Percentiles rank a stretch among this genome's conserved stretches.
Conservation (phyloP, 2,329 filamentous ascomycete species). For the Fusarium pseudograminearum region DNA sequence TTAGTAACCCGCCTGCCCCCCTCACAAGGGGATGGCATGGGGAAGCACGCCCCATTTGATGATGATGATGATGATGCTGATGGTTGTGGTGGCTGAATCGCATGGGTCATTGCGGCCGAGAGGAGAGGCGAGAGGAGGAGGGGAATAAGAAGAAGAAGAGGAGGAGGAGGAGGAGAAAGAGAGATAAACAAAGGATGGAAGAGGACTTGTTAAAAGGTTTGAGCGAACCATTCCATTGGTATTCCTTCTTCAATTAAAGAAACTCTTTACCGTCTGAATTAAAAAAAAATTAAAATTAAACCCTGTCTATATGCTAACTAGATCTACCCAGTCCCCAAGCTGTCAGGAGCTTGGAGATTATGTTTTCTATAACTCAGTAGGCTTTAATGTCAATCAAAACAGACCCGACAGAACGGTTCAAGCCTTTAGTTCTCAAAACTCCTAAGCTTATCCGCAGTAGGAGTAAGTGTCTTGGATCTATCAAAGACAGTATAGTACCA, state of each 20-base stretch:
- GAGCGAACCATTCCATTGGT: background rate
- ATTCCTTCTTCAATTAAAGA: background rate
- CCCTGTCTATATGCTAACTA: background rate
- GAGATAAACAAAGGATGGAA: background rate
- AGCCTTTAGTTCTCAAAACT: too few species aligned
- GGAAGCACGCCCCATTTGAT: constrained; percentile 1
- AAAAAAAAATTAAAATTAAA: background rate
- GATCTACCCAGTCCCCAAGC: constrained; percentile 2
- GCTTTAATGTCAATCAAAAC: too few species aligned
- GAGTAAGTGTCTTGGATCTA: too few species aligned
- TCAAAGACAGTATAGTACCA: too few species aligned
- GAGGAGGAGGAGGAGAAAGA: too few species aligned
- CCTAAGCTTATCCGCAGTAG: too few species aligned
- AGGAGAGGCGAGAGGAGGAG: background rate
- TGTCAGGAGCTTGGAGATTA: background rate
- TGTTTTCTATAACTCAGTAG: too few species aligned
- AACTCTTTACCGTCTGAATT: constrained; percentile 1
- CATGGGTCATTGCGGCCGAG: background rate
- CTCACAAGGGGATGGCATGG: background rate
- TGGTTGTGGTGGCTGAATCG: background rate
- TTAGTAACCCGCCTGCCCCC: too few species aligned
- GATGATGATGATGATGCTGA: background rate
- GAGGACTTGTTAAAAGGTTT: background rate
- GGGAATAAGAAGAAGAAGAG: too few species aligned
- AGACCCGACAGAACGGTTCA: too few species aligned